Evolutionary conservation across 2,329 filamentous ascomycete species (phyloP).

Genomic region (Plectosphaerella plurivora): DNA sequence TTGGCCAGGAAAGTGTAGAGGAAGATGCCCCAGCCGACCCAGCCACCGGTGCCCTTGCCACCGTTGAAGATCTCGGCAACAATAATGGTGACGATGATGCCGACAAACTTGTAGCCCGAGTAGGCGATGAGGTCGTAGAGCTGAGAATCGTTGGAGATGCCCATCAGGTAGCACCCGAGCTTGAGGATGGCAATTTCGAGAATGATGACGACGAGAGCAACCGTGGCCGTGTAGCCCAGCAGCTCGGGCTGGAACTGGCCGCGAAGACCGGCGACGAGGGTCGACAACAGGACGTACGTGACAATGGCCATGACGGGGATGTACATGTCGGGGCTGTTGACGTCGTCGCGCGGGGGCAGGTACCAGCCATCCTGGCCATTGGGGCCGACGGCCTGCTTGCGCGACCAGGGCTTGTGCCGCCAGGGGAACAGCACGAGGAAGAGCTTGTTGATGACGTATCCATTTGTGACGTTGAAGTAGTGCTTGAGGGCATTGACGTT

Average conservation of each 20-base stretch:
- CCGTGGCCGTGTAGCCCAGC: constrained; percentile 81
- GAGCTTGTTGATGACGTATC: constrained; percentile 91
- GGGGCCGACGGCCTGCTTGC: constrained; percentile 72
- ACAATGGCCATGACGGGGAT: constrained; percentile 98
- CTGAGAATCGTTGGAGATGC: constrained; percentile 90
- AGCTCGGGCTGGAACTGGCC: constrained; percentile 94
- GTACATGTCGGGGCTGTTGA: constrained; percentile 99
- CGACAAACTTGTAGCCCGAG: constrained; percentile 97
- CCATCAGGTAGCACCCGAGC: constrained; percentile 87
- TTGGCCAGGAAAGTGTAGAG: constrained; percentile 90
- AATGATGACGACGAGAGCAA: constrained; percentile 75
- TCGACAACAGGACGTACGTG: constrained; percentile 93
- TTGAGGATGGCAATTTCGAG: constrained; percentile 90
- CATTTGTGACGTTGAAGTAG: constrained; percentile 99
- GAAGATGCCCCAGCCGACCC: constrained; percentile 86
- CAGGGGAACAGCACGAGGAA: constrained; percentile 93
- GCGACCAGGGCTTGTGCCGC: constrained; percentile 96
- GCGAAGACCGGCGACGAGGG: constrained; percentile 81
- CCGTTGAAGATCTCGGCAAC: constrained; percentile 73
- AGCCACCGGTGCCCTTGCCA: constrained; percentile 78
- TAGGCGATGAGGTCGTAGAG: constrained; percentile 93
- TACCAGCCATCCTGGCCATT: constrained; percentile 72
- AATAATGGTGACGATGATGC: constrained; percentile 84
- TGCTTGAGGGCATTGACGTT: constrained; percentile 92
- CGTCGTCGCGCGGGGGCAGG: constrained; percentile 86